phyloP scores from a whole-genome alignment of 140 eudicot species.

The Cichorium intybus region DNA sequence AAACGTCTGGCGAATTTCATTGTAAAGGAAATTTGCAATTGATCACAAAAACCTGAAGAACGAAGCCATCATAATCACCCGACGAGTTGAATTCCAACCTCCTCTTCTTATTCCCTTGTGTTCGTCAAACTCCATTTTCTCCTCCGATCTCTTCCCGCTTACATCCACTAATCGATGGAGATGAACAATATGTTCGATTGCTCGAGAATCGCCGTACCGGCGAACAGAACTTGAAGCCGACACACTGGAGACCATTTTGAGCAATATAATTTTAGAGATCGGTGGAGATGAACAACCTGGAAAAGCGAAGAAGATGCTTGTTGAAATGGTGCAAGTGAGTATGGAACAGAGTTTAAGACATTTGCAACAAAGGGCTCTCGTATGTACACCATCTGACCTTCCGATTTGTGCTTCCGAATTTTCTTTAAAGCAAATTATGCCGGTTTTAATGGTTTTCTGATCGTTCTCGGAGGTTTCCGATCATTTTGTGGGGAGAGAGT shows the following conservation, averaged over 20 bases:
- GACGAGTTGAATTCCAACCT: too few species aligned
- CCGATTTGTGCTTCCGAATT: slow-evolving; percentile 68
- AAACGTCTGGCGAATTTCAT: too few species aligned
- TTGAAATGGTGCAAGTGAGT: slow-evolving; percentile 97
- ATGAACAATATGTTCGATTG: too few species aligned
- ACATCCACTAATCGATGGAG: too few species aligned
- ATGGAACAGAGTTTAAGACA: slow-evolving; percentile 96
- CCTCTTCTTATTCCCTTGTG: too few species aligned
- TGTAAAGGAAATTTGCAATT: too few species aligned
- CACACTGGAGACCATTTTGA: slow-evolving; percentile 68
- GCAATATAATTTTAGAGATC: slow-evolving; percentile 60
- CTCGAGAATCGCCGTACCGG: slow-evolving; percentile 74
- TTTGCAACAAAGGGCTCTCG: slow-evolving; percentile 88
- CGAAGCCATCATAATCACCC: too few species aligned
- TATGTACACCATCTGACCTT: slow-evolving; percentile 67
- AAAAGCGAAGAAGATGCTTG: slow-evolving; percentile 91
- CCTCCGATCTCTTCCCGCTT: too few species aligned
- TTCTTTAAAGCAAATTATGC: slow-evolving; percentile 43
- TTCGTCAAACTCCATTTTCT: too few species aligned
- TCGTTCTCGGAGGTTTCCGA: neutral
- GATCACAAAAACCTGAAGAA: too few species aligned
- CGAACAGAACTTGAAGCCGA: slow-evolving; percentile 69
- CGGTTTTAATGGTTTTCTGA: neutral
- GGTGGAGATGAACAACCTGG: slow-evolving; percentile 87
- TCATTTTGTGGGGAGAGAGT: slow-evolving; percentile 5